Evolutionary conservation across 1,139 yeast species (phyloP).

Genomic region (Tardiomyces blankii): DNA sequence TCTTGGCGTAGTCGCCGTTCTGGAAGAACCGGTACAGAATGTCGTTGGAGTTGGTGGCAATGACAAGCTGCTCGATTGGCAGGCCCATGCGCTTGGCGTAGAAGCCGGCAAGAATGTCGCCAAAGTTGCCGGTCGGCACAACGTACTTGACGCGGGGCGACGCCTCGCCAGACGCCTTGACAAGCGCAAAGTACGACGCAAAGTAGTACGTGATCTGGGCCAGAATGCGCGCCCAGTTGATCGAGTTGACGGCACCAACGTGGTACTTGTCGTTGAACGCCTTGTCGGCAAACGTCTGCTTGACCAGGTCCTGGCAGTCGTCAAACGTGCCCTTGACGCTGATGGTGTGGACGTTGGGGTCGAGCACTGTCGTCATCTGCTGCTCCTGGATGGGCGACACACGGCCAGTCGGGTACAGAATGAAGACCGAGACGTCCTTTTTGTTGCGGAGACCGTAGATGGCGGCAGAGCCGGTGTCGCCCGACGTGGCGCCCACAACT

Average conservation of each 20-base stretch:
- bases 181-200: constrained; percentile 74
- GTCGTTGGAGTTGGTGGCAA: constrained; percentile 94
- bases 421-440: constrained; percentile 92
- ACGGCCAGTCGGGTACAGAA: constrained; percentile 92
- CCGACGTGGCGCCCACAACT: constrained; percentile 98
- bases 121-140: constrained; percentile 97
- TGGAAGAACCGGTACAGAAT: constrained; percentile 86
- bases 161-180: constrained; percentile 26
- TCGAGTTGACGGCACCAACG: constrained; percentile 95
- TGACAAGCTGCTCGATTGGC: constrained; percentile 74
- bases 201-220: constrained; percentile 97
- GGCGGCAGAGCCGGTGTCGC: constrained; percentile 99
- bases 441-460: constrained; percentile 95
- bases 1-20: constrained; percentile 65
- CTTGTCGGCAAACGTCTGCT: constrained; percentile 79
- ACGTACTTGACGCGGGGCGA: constrained; percentile 57
- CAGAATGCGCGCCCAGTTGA: constrained; percentile 97
- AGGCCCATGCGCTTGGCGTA: constrained; percentile 93
- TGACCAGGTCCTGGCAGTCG: constrained; percentile 95
- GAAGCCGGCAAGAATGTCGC: constrained; percentile 94
- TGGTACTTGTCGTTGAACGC: constrained; percentile 84
- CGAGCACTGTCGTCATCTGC: constrained; percentile 98
- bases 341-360: constrained; percentile 84
- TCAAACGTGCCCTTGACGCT: constrained; percentile 95
- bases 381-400: constrained; percentile 96